Percentiles rank a stretch among this genome's conserved stretches.
Conservation (phyloP, 768 basidiomycete species). For the Lactifluus hygrophoroides region DNA sequence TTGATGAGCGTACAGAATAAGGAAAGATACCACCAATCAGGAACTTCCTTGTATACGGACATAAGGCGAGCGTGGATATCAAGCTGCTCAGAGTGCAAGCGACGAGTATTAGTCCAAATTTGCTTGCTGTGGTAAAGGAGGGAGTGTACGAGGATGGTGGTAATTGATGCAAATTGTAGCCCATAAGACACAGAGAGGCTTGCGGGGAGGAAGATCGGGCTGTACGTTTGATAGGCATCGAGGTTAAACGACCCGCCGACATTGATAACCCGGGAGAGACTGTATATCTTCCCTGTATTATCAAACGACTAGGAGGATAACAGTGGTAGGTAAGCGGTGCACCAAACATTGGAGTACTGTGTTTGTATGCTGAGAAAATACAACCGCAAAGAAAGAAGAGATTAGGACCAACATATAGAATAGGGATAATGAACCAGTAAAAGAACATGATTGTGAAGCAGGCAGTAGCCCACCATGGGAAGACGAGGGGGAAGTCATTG, state of each 20-base stretch:
- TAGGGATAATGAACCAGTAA: neutral
- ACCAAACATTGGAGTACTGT: constrained; percentile 46
- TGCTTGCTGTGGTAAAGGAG: constrained; percentile 71
- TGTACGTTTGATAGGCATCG: constrained; percentile 46
- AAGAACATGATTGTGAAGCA: constrained; percentile 90
- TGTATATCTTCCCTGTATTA: constrained; percentile 57
- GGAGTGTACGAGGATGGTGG: constrained; percentile 64
- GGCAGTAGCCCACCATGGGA: constrained; percentile 79
- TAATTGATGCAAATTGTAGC: constrained; percentile 73
- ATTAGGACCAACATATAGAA: constrained; percentile 34
- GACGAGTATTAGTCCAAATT: constrained; percentile 62
- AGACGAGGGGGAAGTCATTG: constrained; percentile 44
- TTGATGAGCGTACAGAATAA: neutral
- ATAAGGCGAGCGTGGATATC: constrained; percentile 83
- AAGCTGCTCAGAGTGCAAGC: constrained; percentile 68
- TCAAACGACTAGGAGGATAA: constrained; percentile 45
- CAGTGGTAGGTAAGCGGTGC: neutral
- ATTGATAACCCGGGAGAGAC: constrained; percentile 50
- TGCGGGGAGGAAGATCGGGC: constrained; percentile 54
- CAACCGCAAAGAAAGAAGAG: neutral
- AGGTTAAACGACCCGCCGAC: constrained; percentile 46
- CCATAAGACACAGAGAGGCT: constrained; percentile 75
- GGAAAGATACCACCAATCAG: constrained; percentile 58
- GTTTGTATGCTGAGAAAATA: constrained; percentile 27
- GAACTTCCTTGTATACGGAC: constrained; percentile 70